Evolutionary conservation across 768 basidiomycete genomes (phyloP), one percentile per base, ranked within the genome.

Genomic region (Rhodotorula graminis): DNA sequence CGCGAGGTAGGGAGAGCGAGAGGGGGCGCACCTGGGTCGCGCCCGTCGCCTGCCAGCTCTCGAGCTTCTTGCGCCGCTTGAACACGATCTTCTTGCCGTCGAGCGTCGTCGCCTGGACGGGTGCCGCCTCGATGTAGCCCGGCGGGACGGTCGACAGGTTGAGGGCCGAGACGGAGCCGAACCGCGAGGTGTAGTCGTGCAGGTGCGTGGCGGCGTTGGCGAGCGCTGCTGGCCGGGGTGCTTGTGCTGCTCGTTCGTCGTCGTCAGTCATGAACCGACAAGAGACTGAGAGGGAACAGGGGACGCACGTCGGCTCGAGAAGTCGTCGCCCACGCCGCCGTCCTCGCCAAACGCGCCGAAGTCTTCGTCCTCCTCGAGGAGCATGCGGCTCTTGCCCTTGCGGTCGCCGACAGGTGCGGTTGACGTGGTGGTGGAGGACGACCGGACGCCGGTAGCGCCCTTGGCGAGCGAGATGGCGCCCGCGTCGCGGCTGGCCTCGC

Each of bases 51-150:
- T 16, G 31, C 63, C 61, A 65, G 1, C 29, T 58, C 37, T 60
- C 59, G 37, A 72, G 52, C 42, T 37, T 69, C 72, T 69, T 73
- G 58, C 57, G 69, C 18, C 66, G 29, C 58, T 27, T 29, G 44
- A 78, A 61, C 0, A 42, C 33, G 52, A 78, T 15, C 52, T 55
- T 70, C 47, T 37, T 53, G 23, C 78, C 78, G 31, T 61, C 68
- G 29, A 74, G 71, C 29, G 65, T 69, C 11, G 76, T 77, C 0
- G 69, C 78, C 33, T 61, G 33, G 1, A 74, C 23, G 1, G 72
- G 67, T 0, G 61, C 50, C 7, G 65, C 61, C 23, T 75, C 74
- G 50, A 75, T 59, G 49, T 52, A 63, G 33, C 64, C 67, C 6
- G 61, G 10, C 15, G 29, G 50, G 11, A 66, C 50, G 29, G 23